Percentiles rank a stretch among this genome's conserved stretches.
These are phyloP conservation scores for Dictyostelium discoideum DNA, from an alignment of 78 protist genomes.

Conservation along the genomic window DNA sequence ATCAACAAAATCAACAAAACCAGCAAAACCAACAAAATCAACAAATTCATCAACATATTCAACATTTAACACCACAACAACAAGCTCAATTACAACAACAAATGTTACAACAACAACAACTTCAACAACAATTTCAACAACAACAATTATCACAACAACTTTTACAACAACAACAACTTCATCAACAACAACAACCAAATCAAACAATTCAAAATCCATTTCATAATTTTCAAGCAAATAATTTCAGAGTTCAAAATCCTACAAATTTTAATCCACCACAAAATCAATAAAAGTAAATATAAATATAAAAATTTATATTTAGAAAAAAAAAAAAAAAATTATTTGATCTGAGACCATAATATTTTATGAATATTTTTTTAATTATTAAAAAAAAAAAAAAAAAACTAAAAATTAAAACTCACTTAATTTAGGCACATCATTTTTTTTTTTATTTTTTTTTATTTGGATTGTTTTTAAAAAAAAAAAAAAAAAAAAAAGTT, in stretches of 20 bases:
- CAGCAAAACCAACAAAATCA: neutral
- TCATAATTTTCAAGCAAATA: neutral
- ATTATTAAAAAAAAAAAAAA: no score
- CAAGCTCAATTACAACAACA: conserved; percentile 6
- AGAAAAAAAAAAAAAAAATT: no score
- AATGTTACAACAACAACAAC: conserved; percentile 31
- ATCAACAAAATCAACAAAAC: neutral
- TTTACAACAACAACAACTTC: neutral
- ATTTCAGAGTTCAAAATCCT: neutral
- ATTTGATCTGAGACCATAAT: no score
- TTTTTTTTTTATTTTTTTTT: no score
- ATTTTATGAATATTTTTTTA: no score
- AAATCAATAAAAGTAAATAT: neutral
- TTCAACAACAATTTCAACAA: neutral
- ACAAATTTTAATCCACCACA: neutral
- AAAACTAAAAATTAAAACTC: no score
- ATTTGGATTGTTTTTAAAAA: no score
- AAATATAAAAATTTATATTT: neutral
- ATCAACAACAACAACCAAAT: neutral
- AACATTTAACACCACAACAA: neutral
- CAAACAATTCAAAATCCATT: neutral
- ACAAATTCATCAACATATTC: neutral
- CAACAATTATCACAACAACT: neutral
- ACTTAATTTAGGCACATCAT: no score
- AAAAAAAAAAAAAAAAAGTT: neutral